These are phyloP conservation scores for Gastrodia elata DNA, from an alignment of 106 monocot species.

Conservation along the genomic window DNA sequence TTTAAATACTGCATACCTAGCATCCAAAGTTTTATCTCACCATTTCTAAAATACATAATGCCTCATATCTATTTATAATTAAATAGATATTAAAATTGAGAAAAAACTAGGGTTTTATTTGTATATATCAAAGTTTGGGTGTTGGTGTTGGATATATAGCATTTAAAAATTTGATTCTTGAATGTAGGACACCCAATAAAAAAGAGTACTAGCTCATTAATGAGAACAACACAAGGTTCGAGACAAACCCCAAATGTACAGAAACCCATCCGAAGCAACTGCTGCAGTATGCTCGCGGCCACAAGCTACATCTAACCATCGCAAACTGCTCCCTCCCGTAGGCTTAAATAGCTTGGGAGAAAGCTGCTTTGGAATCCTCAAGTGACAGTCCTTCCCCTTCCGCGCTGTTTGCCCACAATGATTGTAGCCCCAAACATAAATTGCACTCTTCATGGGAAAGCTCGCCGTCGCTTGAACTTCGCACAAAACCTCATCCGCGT, in stretches of 20 bases:
- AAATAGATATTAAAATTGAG: too few species aligned
- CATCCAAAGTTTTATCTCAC: too few species aligned
- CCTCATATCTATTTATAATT: too few species aligned
- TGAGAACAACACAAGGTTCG: neutral
- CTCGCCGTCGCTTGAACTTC: slow-evolving; percentile 22
- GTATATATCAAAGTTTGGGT: too few species aligned
- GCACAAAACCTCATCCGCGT: slow-evolving; percentile 24
- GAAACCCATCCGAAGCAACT: slow-evolving; percentile 68
- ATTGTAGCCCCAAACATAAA: slow-evolving; percentile 95
- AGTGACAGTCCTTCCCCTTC: slow-evolving; percentile 37
- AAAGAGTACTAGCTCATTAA: neutral
- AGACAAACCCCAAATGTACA: slow-evolving; percentile 85
- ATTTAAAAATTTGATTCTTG: too few species aligned
- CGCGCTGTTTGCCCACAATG: slow-evolving; percentile 87
- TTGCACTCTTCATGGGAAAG: slow-evolving; percentile 64
- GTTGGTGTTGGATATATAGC: too few species aligned
- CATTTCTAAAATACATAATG: too few species aligned
- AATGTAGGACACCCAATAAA: too few species aligned
- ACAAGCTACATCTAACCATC: slow-evolving; percentile 88
- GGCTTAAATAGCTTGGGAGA: slow-evolving; percentile 35
- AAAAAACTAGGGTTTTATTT: too few species aligned
- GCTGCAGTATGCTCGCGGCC: slow-evolving; percentile 94
- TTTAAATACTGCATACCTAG: too few species aligned
- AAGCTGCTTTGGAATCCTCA: slow-evolving; percentile 77
- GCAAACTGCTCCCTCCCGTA: slow-evolving; percentile 22